Base-by-base conservation (phyloP, 1,139 yeast genomes). In the Wickerhamomyces sp. region DNA sequence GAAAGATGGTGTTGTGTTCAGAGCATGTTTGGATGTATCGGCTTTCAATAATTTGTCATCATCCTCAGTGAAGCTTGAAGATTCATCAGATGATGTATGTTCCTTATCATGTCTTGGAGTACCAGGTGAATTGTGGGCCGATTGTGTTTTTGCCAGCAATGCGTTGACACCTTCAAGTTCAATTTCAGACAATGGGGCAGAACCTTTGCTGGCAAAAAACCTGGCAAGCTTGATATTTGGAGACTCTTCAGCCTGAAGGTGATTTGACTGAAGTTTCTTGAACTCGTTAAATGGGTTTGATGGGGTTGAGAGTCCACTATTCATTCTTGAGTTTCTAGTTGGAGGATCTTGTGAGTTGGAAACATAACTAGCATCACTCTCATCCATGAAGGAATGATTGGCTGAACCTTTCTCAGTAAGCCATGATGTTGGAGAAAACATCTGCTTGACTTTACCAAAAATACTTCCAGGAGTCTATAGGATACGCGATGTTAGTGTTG, bases 161-260 rank as follows among this genome's bases (percentile, higher is more conserved):
- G 95, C 78, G 58, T 86, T 65, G 0, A 90, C 95, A 6, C 96
- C 96, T 59, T 84, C 95, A 53, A 83, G 76, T 63, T 91, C 98
- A 41, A 89, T 72, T 15, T 84, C 90, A 10, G 82, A 74, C 49
- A 90, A 69, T 10, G 94, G 91, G 15, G 68, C 67, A 49, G 81
- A 78, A n/a, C 96, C 96, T 60, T 87, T 89, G 36, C 69, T 71
- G 34, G 75, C 74, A 63, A 90, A 90, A 60, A 90, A 90, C 37
- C 75, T 79, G 7, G 91, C 84, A 46, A 90, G 69, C 30, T 79
- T 73, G 44, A 77, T 80, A 61, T 82, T 84, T 58, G 78, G 78
- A 18, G 68, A 62, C 34, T 58, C 54, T 10, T 43, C 35, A 18
- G 31, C 31, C 37, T 18, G 30, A 14, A n/a, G n/a, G 33, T 41